Base-by-base conservation (phyloP, 371 early-diverging fungal species). In the Funneliformis caledonium region DNA sequence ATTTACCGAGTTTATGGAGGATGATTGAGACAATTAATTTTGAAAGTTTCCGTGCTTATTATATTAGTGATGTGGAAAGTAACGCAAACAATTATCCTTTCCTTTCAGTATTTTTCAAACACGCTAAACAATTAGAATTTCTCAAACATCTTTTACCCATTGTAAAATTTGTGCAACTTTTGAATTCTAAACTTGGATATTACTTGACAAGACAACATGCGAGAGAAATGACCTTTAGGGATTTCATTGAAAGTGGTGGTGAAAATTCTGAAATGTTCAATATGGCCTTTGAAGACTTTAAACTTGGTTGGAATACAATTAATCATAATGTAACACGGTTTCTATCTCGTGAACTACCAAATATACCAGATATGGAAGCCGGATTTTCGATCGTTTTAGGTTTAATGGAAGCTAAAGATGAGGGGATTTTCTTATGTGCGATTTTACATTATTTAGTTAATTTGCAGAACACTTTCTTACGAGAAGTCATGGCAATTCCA, bases 1-100 rank as follows among this genome's bases (percentile, higher is more conserved):
- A 81, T 59, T 69, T 69, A 22, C 76, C 78, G n/a, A 19, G 43
- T 33, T 47, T 81, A 50, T 81, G 81, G 81, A n/a, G 81, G 33
- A 42, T 33, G 16, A 60, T 76, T 70, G 68, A 43, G 14, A 65
- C 31, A 3, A 69, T 7, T 31, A 77, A 22, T 61, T 33, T 56
- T 50, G 81, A 68, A 11, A 78, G 48, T 77, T 67, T 81, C 8
- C 45, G 79, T 9, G 77, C 68, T 16, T 69, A 69, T 45, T 81
- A 65, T 70, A 12, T 22, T 43, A 26, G 42, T 65, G 61, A 68
- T 61, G 8, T 33, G 11, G 45, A 26, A 33, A 43, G 78, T 45
- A 14, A 52, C 68, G 11, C 14, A 6, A 59, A 31, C 14, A 42
- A 67, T n/a, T 79, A 81, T 62, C 81, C 81, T 56, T 81, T 81